Evolutionary conservation across 306 rosid species (phyloP).

Genomic region (Delonix regia): DNA sequence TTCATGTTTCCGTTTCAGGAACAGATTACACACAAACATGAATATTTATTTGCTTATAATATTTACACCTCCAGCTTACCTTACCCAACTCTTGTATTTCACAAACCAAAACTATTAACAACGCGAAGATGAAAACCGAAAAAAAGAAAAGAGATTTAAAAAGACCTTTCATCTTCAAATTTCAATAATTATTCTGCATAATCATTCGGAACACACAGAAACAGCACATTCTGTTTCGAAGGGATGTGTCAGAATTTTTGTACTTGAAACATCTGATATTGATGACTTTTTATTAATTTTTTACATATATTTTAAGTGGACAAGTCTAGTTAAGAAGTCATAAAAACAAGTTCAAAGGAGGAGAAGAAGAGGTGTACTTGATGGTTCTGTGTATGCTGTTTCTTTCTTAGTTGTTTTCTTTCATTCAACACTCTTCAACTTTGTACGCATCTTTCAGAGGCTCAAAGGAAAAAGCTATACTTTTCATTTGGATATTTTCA

Average conservation of each 20-base stretch:
- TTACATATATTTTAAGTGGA: not conserved
- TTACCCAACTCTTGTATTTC: constrained; percentile 4
- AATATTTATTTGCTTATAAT: constrained; percentile 10
- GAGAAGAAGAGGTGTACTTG: constrained; percentile 15
- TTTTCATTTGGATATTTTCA: constrained; percentile 3
- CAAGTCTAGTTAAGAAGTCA: not conserved
- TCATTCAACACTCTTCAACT: constrained; percentile 2
- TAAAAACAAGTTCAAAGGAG: not conserved
- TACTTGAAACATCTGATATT: not conserved
- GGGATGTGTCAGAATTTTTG: constrained; percentile 4
- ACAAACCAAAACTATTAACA: not conserved
- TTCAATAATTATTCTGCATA: not conserved
- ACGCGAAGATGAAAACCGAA: not conserved
- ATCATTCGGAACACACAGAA: not conserved
- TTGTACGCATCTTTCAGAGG: constrained; percentile 21
- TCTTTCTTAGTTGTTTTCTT: not conserved
- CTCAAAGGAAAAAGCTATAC: not conserved
- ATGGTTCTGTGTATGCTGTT: constrained; percentile 3
- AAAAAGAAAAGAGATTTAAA: not conserved
- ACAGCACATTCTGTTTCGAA: not conserved
- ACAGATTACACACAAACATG: not conserved
- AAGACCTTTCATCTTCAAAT: constrained; percentile 39
- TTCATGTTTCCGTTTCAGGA: constrained; percentile 31
- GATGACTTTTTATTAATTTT: not conserved
- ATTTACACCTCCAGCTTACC: not conserved